Evolutionary conservation across 2,329 filamentous ascomycete species (phyloP), one percentile per base, ranked within the genome.

Genomic region (Chrysoporthe cubensis): DNA sequence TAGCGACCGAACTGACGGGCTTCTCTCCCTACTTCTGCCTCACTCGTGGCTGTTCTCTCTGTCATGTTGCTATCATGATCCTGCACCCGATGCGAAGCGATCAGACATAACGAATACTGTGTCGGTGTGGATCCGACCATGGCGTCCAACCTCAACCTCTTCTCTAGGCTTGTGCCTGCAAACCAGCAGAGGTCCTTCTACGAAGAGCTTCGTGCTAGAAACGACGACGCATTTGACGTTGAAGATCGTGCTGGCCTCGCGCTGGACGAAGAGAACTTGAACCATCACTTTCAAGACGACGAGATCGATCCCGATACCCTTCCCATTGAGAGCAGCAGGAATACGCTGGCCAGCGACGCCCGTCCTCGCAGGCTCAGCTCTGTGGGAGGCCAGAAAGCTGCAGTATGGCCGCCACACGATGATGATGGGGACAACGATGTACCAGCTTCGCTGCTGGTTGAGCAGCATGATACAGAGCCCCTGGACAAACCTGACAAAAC

Each of bases 391-490:
- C 46, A 40, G 8, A 54, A 61, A 34, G 26, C 62, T 43, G 18
- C 44, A 44, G 43, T 46, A 44, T 79, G 77, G 77, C 69, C 75
- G 21, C 66, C 71, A 34, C 73, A 81, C 18, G 84, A 87, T 42
- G 83, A 87, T 3, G 83, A 86, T 42, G 78, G 75, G 5, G 84
- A 86, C 66, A 88, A 89, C 65, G 88, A 90, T 72, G 88, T 90
- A 0, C 88, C 88, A 0, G 85, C 84, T 21, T 91, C 88, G 3
- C 78, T 91, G 21, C 76, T 91, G 21, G 84, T 91, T 26, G 88
- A 91, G 74, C 80, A 77, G 4, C 82, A 83, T 60, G 78, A 80
- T n/a, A 72, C 68, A 62, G 69, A 68, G 70, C 65, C 67, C 44
- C 63, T 58, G 43, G 68, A 54, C 32, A 66, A 68, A 64, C 70